Conservation (phyloP, 169 alveolate species). For the Plasmodium ovale region DNA sequence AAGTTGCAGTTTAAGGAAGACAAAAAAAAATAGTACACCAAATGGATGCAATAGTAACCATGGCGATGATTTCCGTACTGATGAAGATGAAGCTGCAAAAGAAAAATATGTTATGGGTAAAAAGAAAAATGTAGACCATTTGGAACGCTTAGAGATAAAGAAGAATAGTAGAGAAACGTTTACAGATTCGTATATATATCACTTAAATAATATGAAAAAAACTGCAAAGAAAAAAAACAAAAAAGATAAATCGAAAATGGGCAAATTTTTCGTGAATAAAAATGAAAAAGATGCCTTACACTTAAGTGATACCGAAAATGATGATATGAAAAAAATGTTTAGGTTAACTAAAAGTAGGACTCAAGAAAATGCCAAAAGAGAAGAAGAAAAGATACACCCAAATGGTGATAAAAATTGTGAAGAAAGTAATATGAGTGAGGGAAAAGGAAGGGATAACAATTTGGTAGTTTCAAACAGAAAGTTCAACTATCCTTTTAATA, state of each 20-base stretch:
- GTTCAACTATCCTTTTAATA: conserved; percentile 6
- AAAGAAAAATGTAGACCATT: no score
- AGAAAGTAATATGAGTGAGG: not conserved
- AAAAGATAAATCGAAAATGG: conserved; percentile 8
- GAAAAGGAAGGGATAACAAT: not conserved
- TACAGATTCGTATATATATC: conserved; percentile 49
- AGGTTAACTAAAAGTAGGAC: not conserved
- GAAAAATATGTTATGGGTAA: not conserved
- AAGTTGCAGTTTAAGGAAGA: not conserved
- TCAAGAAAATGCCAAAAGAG: not conserved
- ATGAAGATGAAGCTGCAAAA: no score
- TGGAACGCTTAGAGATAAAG: no score
- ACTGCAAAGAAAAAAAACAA: conserved; percentile 15
- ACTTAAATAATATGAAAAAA: conserved; percentile 42
- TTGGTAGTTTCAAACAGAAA: not conserved
- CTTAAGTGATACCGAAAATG: conserved; percentile 1
- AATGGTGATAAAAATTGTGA: not conserved
- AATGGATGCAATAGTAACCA: not conserved
- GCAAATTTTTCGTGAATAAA: not conserved
- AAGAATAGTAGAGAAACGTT: not conserved
- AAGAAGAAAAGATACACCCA: not conserved
- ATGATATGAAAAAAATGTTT: not conserved
- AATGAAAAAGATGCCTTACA: not conserved
- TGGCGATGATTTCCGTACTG: no score
- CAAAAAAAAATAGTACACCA: not conserved